Evolutionary conservation across 108 stramenopile genomes (phyloP), one percentile per base, ranked within the genome.

Genomic region (Nitzschia sp.): DNA sequence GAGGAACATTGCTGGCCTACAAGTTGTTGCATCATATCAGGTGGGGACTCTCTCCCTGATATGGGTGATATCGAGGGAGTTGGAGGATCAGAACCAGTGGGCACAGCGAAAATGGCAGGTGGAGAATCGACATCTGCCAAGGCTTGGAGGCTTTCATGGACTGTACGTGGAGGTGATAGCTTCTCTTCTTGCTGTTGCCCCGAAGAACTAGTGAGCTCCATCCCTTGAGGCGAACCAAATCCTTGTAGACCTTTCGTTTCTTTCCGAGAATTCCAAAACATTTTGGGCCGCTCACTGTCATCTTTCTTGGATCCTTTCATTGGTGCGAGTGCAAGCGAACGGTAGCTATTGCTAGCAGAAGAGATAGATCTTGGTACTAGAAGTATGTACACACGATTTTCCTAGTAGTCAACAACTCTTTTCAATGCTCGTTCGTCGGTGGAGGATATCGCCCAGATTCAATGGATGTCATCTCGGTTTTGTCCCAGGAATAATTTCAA

Each of bases 151-250:
- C 12, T n/a, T 9, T 62, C 22, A 12, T 65, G 25, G 0, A 46
- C 10, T 12, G 37, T 38, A 39, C 24, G 50, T 12, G 41, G 50
- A 42, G 59, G 69, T 34, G 5, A 1, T 42, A 29, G 55, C 12
- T 42, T 20, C n/a, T 60, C 57, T 50, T 50, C 48, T 11, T 39
- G 34, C 24, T 51, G 64, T 34, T 38, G 25, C 24, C 3, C 50
- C 15, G 56, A 37, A 39, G 21, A 25, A 58, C 57, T 66, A 6
- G 43, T 75, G 53, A 75, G 51, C 55, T 75, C 73, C 66, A 75
- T 66, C 40, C 73, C 73, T 17, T 43, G 46, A 17, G 73, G 73
- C 7, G 73, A 75, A 37, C 70, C 73, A 68, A 75, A 67, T 3
- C 65, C 73, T 68, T 75, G 63, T 0, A 48, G 63, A 37, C 9